Evolutionary conservation across 164 flowering plant species (phyloP), one percentile per base, ranked within the genome.

Genomic region (Vitis labrusca): DNA sequence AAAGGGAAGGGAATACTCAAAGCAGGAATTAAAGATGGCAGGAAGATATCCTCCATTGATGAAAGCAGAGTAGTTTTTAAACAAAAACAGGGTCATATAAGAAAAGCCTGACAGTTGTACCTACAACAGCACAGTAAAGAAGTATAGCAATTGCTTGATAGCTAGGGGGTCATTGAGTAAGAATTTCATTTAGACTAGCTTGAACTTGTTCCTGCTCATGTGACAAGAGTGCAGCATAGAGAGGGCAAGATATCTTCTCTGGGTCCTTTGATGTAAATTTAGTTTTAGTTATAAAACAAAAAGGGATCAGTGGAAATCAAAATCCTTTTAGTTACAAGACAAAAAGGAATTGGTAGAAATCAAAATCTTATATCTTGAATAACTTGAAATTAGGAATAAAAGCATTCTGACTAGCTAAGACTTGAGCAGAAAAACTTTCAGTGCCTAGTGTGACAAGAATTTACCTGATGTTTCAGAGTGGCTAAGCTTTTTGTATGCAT

Each of bases 401-500:
- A 59, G 37, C 13, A 59, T 27, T 27, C 37, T 10, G 7, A 11
- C 61, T 59, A 23, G 37, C 9, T 10, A 8, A 30, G 5, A 61
- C 63, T 29, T 3, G 9, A 15, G 47, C 2, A n/a, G 19, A 62
- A 4, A 47, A 62, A 37, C 13, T 47, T 62, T 5, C 48, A 47
- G 12, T 44, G 9, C 15, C 50, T 15, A 6, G 51, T 10, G 44
- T 13, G 15, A 30, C 11, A 3, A 29, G 19, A 64, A 29, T 8
- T 64, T 81, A 92, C 98, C 93, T 92, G 97, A 70, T 94, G 97
- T 73, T 92, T 94, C 76, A 94, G 81, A 60, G 97, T 92, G 69
- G 97, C 97, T 70, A 94, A 85, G 76, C 97, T 94, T 77, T 92
- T 94, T 62, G 98, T 94, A 70, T 94, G 98, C 97, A 94, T 94